phyloP scores from a whole-genome alignment of 2,329 filamentous ascomycete genomes.

The Alternaria sp. region DNA sequence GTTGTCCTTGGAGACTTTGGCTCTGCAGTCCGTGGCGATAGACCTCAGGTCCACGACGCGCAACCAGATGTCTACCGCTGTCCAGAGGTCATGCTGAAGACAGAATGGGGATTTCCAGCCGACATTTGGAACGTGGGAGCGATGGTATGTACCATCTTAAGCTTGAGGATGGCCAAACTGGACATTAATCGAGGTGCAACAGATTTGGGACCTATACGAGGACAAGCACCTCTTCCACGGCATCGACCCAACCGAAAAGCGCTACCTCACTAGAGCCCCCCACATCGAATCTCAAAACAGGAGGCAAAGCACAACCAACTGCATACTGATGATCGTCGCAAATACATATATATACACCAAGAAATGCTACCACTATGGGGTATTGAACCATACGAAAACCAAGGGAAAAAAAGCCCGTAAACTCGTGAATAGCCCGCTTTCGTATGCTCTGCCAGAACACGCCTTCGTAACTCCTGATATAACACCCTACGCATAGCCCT shows the following conservation, averaged over 20 bases:
- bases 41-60: conserved; percentile 30
- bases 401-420: not conserved
- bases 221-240: conserved; percentile 40
- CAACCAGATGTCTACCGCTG: conserved; percentile 48
- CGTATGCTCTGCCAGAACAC: not conserved
- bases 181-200: conserved; percentile 9
- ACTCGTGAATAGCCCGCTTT: not conserved
- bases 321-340: not conserved
- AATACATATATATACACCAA: not conserved
- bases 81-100: conserved; percentile 48
- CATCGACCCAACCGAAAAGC: conserved; percentile 19
- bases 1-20: conserved; percentile 43
- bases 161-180: not conserved
- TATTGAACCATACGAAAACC: not conserved
- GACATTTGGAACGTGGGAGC: conserved; percentile 51
- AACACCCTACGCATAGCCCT: not conserved
- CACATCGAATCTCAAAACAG: too few species aligned
- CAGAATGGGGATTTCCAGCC: conserved; percentile 43
- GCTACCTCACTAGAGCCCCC: conserved; percentile 24
- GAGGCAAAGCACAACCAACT: too few species aligned
- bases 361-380: not conserved
- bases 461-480: not conserved
- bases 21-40: conserved; percentile 11
- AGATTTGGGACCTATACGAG: conserved; percentile 50
- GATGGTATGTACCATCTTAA: conserved; percentile 35